Evolutionary conservation across 345 rosid genomes (phyloP), one percentile per base, ranked within the genome.

Genomic region (Boechera retrofracta): DNA sequence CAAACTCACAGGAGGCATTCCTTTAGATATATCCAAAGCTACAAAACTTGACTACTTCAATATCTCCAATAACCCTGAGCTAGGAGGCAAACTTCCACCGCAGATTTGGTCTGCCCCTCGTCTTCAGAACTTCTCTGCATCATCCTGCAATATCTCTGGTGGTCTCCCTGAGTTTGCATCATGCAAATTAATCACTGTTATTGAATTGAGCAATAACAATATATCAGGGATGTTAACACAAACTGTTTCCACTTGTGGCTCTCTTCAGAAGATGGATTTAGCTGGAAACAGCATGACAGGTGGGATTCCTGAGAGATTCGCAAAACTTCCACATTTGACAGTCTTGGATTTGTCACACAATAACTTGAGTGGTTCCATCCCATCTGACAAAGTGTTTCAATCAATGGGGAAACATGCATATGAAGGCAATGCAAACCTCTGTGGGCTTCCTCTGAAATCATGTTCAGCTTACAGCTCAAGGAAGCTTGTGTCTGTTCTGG

Each of bases 111-210:
- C 97, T 81, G 54, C 71, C 69, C 85, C 89, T 5, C 79, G 35
- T 75, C 97, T 94, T 65, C 90, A 81, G 57, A 94, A 92, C 77
- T 89, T 94, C 83, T 94, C 97, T 36, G 97, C 93, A 1, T 83
- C 91, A 15, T 80, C 82, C 5, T 94, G 97, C 69, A 82, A 83
- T 45, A 79, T 92, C 76, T 80, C 89, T 2, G 91, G 97, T 80
- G 54, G 47, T 64, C 65, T 94, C 64, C 97, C 97, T 72, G 76
- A 80, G 11, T 85, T 92, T 57, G 45, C 64, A 32, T 83, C 89
- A 48, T 94, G 98, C 86, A 83, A 73, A 52, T 85, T 86, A 15
- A 64, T 89, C 78, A 83, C 85, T 21, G 89, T 84, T 69, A 78
- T 94, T 59, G 98, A 94, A 70, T 71, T 89, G 80, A 72, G 78